A percentile compares a stretch with the other conserved stretches of the same genome.
These are phyloP conservation scores for Suillus fuscotomentosus DNA, from an alignment of 768 basidiomycete genomes.

Conservation along the genomic window DNA sequence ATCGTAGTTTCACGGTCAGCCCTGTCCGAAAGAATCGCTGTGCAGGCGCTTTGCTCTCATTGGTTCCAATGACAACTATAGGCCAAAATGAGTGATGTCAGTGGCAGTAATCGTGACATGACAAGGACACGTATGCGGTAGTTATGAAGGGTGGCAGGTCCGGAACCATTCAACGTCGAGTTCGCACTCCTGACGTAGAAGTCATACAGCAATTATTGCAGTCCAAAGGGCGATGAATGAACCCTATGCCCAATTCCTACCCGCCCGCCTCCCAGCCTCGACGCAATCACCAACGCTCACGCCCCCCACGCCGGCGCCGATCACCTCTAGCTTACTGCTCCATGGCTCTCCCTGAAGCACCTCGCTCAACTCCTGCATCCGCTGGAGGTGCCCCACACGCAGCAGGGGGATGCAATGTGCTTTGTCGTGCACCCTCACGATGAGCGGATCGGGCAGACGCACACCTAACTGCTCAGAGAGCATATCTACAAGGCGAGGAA, in stretches of 20 bases:
- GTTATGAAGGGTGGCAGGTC: neutral
- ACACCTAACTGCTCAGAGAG: constrained; percentile 46
- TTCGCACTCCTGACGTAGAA: neutral
- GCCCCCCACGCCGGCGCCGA: constrained; percentile 86
- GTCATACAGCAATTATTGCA: neutral
- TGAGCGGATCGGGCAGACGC: constrained; percentile 54
- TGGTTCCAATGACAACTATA: neutral
- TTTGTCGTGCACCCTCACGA: constrained; percentile 53
- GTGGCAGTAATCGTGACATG: neutral
- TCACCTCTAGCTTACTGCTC: constrained; percentile 53
- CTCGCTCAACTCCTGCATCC: constrained; percentile 59
- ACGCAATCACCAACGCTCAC: constrained; percentile 89
- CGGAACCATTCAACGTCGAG: neutral
- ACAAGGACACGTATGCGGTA: neutral
- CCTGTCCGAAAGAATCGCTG: neutral
- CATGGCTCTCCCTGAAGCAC: constrained; percentile 43
- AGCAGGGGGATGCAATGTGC: constrained; percentile 77
- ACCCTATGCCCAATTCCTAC: constrained; percentile 37
- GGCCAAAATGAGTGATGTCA: neutral
- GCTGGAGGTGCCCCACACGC: constrained; percentile 64
- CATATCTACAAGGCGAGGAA: constrained; percentile 21
- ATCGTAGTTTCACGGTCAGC: neutral
- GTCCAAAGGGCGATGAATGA: neutral
- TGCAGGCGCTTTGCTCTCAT: neutral
- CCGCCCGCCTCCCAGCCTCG: constrained; percentile 63